phyloP scores from a whole-genome alignment of 192 early-diverging fungal genomes.

The Piromyces finnis region DNA sequence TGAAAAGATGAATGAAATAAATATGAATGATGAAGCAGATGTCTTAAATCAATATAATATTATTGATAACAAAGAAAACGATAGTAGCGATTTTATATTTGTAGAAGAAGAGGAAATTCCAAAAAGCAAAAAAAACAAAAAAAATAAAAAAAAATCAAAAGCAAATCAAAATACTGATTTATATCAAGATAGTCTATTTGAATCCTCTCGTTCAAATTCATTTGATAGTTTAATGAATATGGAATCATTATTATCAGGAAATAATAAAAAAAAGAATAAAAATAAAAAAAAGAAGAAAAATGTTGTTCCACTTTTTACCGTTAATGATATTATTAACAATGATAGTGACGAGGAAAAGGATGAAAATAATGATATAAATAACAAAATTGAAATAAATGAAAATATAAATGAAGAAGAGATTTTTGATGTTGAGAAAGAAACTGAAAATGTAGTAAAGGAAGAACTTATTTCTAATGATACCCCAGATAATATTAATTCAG shows the following conservation, averaged over 20 bases:
- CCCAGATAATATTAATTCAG: not conserved
- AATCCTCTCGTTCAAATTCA: not conserved
- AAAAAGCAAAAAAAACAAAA: conserved; percentile 14
- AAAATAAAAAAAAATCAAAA: conserved; percentile 13
- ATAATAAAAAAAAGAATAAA: conserved; percentile 75
- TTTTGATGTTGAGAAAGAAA: too few relatives aligned
- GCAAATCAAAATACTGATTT: conserved; percentile 36
- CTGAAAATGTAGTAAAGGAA: too few relatives aligned
- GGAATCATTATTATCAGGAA: conserved; percentile 82
- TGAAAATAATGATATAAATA: not conserved
- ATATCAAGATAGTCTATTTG: conserved; percentile 75
- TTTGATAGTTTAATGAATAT: not conserved
- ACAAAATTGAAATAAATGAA: not conserved
- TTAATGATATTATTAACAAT: not conserved
- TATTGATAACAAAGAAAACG: not conserved
- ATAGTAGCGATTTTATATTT: not conserved
- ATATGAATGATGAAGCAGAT: not conserved
- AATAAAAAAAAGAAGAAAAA: not conserved
- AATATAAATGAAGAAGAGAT: conserved; percentile 2
- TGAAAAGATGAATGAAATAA: not conserved
- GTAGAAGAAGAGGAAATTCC: conserved; percentile 7
- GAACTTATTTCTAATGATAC: conserved; percentile 8
- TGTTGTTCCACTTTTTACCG: not conserved
- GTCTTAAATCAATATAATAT: not conserved
- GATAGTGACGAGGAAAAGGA: not conserved